Evolutionary conservation across 2,329 filamentous ascomycete species (phyloP).

Genomic region (Fusarium equiseti): DNA sequence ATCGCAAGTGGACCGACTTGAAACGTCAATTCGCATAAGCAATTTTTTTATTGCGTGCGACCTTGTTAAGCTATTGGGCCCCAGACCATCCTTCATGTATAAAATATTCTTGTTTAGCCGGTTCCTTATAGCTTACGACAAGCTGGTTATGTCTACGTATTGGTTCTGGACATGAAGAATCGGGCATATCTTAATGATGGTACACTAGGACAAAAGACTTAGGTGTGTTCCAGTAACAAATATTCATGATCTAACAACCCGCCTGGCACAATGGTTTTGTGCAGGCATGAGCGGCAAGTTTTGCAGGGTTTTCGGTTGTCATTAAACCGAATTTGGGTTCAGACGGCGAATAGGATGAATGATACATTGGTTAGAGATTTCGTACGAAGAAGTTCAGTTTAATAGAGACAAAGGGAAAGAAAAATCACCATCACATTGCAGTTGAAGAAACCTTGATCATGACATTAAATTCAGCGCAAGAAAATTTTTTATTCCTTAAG

Average conservation of each 20-base stretch:
- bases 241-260: slow-evolving; percentile 27
- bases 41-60: not conserved
- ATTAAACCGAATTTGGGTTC: not conserved
- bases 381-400: not conserved
- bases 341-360: slow-evolving; percentile 17
- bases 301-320: slow-evolving; percentile 12
- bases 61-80: slow-evolving; percentile 30
- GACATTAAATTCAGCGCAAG: slow-evolving; percentile 51
- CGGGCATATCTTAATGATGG: slow-evolving; percentile 41
- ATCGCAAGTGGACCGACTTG: slow-evolving; percentile 82
- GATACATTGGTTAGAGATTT: slow-evolving; percentile 15
- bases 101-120: slow-evolving; percentile 40
- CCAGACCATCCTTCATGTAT: slow-evolving; percentile 43
- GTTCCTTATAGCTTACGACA: slow-evolving; percentile 18
- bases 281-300: slow-evolving; percentile 18
- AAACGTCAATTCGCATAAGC: slow-evolving; percentile 67
- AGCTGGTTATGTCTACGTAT: slow-evolving; percentile 7
- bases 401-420: not conserved
- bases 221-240: slow-evolving; percentile 30
- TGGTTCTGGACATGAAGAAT: slow-evolving; percentile 30
- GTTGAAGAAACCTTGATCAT: slow-evolving; percentile 46
- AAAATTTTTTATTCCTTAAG: slow-evolving; percentile 55
- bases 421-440: slow-evolving; percentile 38
- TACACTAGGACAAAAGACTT: slow-evolving; percentile 24
- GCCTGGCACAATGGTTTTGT: slow-evolving; percentile 10